Percentiles rank a stretch among this genome's conserved stretches.
Evolutionary conservation across 768 basidiomycete genomes (phyloP).

Genomic region (Stropharia rugosoannulata): DNA sequence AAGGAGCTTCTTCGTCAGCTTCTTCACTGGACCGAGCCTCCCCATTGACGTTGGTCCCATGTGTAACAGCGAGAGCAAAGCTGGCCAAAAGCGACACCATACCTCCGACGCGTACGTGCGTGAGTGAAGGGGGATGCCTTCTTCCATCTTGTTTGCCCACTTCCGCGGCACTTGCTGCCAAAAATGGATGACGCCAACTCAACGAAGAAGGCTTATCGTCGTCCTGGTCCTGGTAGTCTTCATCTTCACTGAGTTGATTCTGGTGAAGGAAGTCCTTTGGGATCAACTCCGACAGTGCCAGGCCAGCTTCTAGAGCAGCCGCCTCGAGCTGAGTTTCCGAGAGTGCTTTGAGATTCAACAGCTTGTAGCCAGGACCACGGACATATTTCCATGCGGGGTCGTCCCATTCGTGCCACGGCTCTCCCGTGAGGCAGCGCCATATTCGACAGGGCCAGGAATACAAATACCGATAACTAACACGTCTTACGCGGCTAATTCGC

Average conservation of each 20-base stretch:
- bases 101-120: constrained; percentile 54
- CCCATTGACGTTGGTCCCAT: constrained; percentile 2
- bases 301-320: constrained; percentile 69
- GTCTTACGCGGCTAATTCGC: neutral
- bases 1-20: constrained; percentile 1
- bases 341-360: constrained; percentile 64
- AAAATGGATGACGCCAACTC: neutral
- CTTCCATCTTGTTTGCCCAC: neutral
- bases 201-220: neutral
- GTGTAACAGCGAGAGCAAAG: constrained; percentile 41
- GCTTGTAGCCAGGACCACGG: constrained; percentile 45
- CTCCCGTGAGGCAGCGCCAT: constrained; percentile 12
- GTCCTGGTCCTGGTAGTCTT: neutral
- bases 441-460: constrained; percentile 11
- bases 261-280: constrained; percentile 33
- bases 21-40: neutral
- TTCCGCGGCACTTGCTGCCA: neutral
- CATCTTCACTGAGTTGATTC: constrained; percentile 10
- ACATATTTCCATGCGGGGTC: constrained; percentile 23
- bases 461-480: constrained; percentile 8
- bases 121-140: constrained; percentile 31
- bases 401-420: constrained; percentile 17
- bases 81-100: constrained; percentile 57
- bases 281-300: constrained; percentile 51
- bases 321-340: constrained; percentile 52